Evolutionary conservation across 805 yeast genomes (phyloP).

Genomic region (Wickerhamiella cacticola): DNA sequence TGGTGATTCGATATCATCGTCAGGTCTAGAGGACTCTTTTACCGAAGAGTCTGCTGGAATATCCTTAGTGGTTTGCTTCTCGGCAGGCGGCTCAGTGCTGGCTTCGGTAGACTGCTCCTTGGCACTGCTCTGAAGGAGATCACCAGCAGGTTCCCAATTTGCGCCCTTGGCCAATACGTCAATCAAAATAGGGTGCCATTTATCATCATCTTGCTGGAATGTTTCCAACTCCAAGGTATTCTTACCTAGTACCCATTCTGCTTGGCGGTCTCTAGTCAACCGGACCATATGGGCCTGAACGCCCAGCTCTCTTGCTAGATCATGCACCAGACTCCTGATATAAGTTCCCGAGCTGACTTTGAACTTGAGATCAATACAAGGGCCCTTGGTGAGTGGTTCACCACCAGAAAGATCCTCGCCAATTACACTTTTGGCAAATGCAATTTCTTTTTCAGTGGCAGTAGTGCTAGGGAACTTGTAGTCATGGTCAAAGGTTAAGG

Average conservation of each 20-base stretch:
- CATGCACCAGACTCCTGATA: conserved; percentile 80
- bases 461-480: conserved; percentile 32
- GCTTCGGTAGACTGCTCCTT: neutral
- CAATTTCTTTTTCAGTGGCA: conserved; percentile 29
- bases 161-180: conserved; percentile 33
- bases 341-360: conserved; percentile 92
- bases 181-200: conserved; percentile 41
- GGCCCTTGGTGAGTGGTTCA: conserved; percentile 18
- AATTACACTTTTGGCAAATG: conserved; percentile 37
- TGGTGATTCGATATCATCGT: neutral
- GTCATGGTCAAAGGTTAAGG: conserved; percentile 39
- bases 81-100: too few species aligned
- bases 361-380: conserved; percentile 54
- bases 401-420: conserved; percentile 12
- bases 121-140: neutral
- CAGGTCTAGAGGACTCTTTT: too few species aligned
- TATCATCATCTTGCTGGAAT: conserved; percentile 42
- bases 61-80: too few species aligned
- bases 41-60: too few species aligned
- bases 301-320: conserved; percentile 68
- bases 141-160: neutral
- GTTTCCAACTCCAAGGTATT: conserved; percentile 56
- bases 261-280: conserved; percentile 61
- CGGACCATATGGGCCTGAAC: conserved; percentile 82
- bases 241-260: conserved; percentile 67